Base-by-base conservation (phyloP, 2,329 filamentous ascomycete genomes). In the Blastomyces percursus region DNA sequence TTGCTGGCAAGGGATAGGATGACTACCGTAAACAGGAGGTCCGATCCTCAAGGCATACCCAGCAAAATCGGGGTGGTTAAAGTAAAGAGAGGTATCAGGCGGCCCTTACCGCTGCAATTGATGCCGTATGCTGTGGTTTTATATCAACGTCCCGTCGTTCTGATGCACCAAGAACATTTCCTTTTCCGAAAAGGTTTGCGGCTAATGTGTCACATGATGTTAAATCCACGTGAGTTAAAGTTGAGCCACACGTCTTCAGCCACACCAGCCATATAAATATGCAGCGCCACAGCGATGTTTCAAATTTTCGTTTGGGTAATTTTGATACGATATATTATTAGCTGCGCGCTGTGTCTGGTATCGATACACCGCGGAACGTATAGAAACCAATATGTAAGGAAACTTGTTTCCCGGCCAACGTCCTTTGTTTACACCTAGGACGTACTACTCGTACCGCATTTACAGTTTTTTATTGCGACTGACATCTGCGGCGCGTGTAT, bases 391-490 rank as follows among this genome's bases (percentile, higher is more conserved):
- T 27, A 11, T 14, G 16, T 9, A 3, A 8, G 16, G 9, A 16
- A 19, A 6, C 9, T 16, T 46, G 60, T 56, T 61, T 24, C 59
- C 59, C 11, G 19, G 59, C n/a, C 60, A 61, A 61, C 60, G 12
- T 5, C 21, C 38, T 51, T 44, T 61, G 60, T 61, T 61, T 61
- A 52, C 30, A 27, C 21, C 35, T 38, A 12, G 14, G 9, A 2
- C 7, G 21, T 42, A 24, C 46, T 30, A 7, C 19, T 50, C 16
- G 59, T 52, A 50, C 19, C 3, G 59, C 7, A 40, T 14, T 55
- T 32, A 52, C 60, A 30, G 46, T 42, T 19, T 55, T 5, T 56
- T 61, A 54, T 51, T 51, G 38, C 51, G 14, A 16, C 19, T 9
- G 35, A 54, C 44, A 61, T 5, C 48, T 1, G 38, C n/a, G 1